phyloP scores from a whole-genome alignment of 2,329 filamentous ascomycete genomes.

The Cladosporium oxysporum region DNA sequence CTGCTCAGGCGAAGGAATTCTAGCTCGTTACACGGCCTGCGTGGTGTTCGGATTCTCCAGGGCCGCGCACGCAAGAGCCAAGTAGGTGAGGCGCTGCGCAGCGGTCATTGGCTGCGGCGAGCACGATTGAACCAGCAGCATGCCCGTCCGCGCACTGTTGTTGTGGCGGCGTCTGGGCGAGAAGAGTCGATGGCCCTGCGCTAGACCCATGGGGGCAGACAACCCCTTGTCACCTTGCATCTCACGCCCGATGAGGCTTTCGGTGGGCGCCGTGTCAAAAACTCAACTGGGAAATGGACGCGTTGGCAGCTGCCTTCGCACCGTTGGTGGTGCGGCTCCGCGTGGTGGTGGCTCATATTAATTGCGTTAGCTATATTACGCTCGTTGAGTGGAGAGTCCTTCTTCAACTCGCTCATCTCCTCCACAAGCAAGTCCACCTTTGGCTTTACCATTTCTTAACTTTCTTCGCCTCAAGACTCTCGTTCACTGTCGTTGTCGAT shows the following conservation, averaged over 20 bases:
- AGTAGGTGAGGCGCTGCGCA: background rate
- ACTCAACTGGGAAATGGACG: conserved; percentile 14
- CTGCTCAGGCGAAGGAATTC: conserved; percentile 6
- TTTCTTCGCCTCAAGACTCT: background rate
- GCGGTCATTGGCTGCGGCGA: background rate
- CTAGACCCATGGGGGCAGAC: conserved; percentile 16
- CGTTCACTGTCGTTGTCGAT: conserved; percentile 8
- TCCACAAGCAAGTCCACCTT: background rate
- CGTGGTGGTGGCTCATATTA: conserved; percentile 6
- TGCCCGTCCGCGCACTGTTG: conserved; percentile 1
- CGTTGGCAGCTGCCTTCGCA: conserved; percentile 6
- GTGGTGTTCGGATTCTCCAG: conserved; percentile 2
- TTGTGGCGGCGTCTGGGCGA: conserved; percentile 9
- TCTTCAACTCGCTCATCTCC: conserved; percentile 7
- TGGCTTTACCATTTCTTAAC: background rate
- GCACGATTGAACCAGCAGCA: background rate
- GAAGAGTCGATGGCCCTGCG: conserved; percentile 1
- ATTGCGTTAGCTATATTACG: conserved; percentile 15
- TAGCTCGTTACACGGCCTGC: conserved; percentile 1
- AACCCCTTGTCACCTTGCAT: conserved; percentile 11
- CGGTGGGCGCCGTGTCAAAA: conserved; percentile 9
- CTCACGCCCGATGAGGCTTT: conserved; percentile 12
- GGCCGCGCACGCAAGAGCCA: conserved; percentile 11
- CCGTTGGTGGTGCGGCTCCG: conserved; percentile 16
- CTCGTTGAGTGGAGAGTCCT: background rate